These are phyloP conservation scores for Fusarium sp. DNA, from an alignment of 2,329 filamentous ascomycete species.

Conservation along the genomic window DNA sequence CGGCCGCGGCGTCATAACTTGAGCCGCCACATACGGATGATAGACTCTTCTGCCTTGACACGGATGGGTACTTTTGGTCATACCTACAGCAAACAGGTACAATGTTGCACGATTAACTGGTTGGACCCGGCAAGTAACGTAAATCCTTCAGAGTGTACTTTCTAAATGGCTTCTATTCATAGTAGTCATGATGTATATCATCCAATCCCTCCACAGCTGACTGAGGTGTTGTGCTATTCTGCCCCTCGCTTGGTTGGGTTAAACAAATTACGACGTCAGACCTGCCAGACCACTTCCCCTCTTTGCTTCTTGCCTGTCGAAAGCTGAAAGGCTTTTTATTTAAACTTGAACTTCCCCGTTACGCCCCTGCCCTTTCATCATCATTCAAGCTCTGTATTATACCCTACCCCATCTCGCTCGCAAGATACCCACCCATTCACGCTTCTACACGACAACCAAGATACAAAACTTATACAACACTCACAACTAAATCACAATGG, in stretches of 20 bases:
- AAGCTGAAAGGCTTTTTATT: conserved; percentile 20
- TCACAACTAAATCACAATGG: conserved; percentile 60
- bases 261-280: conserved; percentile 37
- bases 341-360: conserved; percentile 31
- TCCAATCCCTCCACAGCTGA: not conserved
- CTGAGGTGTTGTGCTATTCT: not conserved
- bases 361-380: not conserved
- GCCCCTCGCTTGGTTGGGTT: conserved; percentile 8
- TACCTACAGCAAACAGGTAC: conserved; percentile 6
- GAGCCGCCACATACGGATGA: conserved; percentile 29
- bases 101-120: not conserved
- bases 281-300: conserved; percentile 7
- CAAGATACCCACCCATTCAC: conserved; percentile 21
- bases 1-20: conserved; percentile 33
- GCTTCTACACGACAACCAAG: not conserved
- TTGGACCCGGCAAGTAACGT: not conserved
- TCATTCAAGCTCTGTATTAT: conserved; percentile 8
- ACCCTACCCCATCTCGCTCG: conserved; percentile 17
- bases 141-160: not conserved
- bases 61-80: conserved; percentile 4
- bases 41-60: conserved; percentile 12
- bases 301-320: not conserved
- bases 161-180: conserved; percentile 1
- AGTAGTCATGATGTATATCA: conserved; percentile 17
- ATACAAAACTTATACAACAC: not conserved